Conservation (phyloP, 352 stramenopile species). For the Thraustotheca clavata region DNA sequence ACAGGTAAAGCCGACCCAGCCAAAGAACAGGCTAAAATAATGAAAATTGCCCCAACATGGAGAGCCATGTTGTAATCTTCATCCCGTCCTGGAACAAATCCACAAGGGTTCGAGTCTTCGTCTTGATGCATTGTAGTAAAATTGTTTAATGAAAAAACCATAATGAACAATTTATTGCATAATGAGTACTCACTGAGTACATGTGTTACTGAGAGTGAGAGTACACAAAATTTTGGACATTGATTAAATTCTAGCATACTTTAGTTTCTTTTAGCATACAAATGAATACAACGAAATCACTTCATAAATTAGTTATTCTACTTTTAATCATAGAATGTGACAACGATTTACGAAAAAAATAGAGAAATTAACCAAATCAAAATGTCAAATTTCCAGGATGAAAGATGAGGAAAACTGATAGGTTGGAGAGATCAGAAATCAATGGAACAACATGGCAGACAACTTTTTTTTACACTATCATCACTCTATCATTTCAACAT, state of each 20-base stretch:
- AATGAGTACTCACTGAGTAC: too few species aligned
- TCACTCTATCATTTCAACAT: too few species aligned
- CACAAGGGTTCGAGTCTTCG: not conserved
- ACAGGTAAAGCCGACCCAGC: constrained; percentile 38
- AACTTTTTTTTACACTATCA: too few species aligned
- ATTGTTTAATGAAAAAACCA: not conserved
- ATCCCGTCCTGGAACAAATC: constrained; percentile 19
- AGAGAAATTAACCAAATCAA: too few species aligned
- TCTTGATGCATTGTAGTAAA: not conserved
- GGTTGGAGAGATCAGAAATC: too few species aligned
- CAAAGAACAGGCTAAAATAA: constrained; percentile 43
- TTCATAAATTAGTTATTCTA: not conserved
- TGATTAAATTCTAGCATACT: not conserved
- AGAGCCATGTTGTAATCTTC: constrained; percentile 40
- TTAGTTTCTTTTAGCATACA: not conserved
- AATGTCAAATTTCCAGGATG: too few species aligned
- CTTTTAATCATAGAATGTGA: too few species aligned
- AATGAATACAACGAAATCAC: not conserved
- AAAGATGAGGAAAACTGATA: too few species aligned
- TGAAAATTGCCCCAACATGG: constrained; percentile 43
- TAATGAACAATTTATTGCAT: not conserved
- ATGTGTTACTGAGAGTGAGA: not conserved
- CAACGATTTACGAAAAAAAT: too few species aligned
- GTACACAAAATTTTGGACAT: not conserved
- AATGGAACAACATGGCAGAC: too few species aligned